Percentiles rank a stretch among this genome's conserved stretches.
phyloP scores from a whole-genome alignment of 805 yeast genomes.

The Barnettozyma salicaria region DNA sequence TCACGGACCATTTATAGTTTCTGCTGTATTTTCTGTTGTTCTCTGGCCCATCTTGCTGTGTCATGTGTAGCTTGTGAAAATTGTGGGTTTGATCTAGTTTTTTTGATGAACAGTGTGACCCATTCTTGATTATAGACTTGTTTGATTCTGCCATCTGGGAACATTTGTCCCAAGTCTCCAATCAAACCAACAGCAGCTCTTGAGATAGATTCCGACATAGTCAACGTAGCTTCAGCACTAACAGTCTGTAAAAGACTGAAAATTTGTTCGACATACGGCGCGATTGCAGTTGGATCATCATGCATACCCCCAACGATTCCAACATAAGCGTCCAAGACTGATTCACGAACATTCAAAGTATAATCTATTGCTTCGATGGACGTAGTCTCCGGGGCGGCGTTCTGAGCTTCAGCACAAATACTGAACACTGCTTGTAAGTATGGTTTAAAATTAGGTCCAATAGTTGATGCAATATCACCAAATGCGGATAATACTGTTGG shows the following conservation, averaged over 20 bases:
- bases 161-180: constrained; percentile 91
- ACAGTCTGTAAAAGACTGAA: constrained; percentile 62
- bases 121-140: constrained; percentile 64
- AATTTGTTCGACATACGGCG: constrained; percentile 60
- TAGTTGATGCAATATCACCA: constrained; percentile 91
- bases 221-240: constrained; percentile 53
- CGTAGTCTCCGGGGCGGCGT: constrained; percentile 55
- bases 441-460: constrained; percentile 70
- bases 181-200: constrained; percentile 84
- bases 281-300: constrained; percentile 57
- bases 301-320: constrained; percentile 91
- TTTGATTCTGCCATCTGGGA: constrained; percentile 68
- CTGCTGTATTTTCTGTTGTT: constrained; percentile 37
- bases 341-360: constrained; percentile 63
- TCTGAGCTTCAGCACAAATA: constrained; percentile 63
- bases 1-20: constrained; percentile 12
- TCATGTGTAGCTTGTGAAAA: constrained; percentile 68
- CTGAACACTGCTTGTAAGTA: constrained; percentile 76
- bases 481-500: constrained; percentile 88
- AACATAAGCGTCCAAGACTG: constrained; percentile 93
- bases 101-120: constrained; percentile 73
- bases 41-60: constrained; percentile 98
- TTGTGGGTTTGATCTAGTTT: constrained; percentile 56
- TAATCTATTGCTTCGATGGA: constrained; percentile 76
- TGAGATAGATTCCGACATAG: constrained; percentile 61